phyloP scores from a whole-genome alignment of 2,329 filamentous ascomycete species.

The Exophiala oligosperma region DNA sequence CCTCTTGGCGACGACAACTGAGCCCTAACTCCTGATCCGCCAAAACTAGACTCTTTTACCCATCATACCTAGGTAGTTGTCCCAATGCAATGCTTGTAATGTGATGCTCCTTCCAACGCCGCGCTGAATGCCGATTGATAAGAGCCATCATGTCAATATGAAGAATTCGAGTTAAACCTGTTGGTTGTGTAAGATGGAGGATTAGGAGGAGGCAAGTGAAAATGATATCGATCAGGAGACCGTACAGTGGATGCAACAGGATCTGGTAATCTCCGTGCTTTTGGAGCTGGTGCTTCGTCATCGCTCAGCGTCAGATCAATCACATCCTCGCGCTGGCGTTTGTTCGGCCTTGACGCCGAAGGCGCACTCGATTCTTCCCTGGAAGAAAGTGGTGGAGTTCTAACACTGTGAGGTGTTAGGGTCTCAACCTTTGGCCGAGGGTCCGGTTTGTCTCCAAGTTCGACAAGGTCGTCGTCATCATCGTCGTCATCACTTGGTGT shows the following conservation, averaged over 20 bases:
- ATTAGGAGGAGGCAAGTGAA: constrained; percentile 16
- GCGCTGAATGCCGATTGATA: constrained; percentile 9
- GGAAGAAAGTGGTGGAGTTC: constrained; percentile 32
- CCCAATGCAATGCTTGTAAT: background rate
- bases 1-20: too few relatives aligned
- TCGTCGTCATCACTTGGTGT: constrained; percentile 40
- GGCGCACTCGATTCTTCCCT: constrained; percentile 32
- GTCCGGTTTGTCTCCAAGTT: constrained; percentile 43
- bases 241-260: constrained; percentile 1
- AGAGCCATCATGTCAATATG: background rate
- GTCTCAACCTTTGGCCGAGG: constrained; percentile 31
- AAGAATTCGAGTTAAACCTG: constrained; percentile 14
- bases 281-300: constrained; percentile 43
- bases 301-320: constrained; percentile 57
- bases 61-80: too few relatives aligned
- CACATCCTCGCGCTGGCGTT: constrained; percentile 49
- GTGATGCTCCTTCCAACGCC: constrained; percentile 7
- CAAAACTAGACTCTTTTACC: too few relatives aligned
- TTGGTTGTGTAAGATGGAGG: constrained; percentile 9
- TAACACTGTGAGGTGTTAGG: constrained; percentile 37
- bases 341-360: constrained; percentile 35
- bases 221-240: constrained; percentile 17
- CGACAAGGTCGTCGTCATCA: constrained; percentile 53
- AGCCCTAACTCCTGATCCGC: too few relatives aligned
- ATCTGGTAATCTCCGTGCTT: constrained; percentile 4